These are phyloP conservation scores for Suillus lakei DNA, from an alignment of 768 basidiomycete genomes.

Conservation along the genomic window DNA sequence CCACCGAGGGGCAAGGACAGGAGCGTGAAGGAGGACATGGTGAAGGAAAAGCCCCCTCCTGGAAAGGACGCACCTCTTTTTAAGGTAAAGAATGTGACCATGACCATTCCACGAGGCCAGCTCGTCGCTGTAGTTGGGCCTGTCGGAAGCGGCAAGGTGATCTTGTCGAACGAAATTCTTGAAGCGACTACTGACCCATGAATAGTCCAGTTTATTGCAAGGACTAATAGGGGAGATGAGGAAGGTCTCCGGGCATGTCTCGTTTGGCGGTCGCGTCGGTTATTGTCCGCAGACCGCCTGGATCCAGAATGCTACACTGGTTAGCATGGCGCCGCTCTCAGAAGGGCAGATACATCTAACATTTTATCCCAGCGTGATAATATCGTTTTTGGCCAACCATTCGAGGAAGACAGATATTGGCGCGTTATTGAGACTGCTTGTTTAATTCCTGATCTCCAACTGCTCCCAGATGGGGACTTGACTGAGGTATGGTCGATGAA, in stretches of 20 bases:
- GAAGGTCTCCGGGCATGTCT: slow-evolving; percentile 51
- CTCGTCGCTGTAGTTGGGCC: slow-evolving; percentile 69
- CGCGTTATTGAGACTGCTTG: slow-evolving; percentile 59
- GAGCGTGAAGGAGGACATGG: slow-evolving; percentile 12
- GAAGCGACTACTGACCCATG: not conserved
- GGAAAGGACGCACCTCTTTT: slow-evolving; percentile 37
- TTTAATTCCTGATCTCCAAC: slow-evolving; percentile 64
- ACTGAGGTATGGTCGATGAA: slow-evolving; percentile 54
- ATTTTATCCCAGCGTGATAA: slow-evolving; percentile 58
- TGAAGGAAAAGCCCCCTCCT: slow-evolving; percentile 16
- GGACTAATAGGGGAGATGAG: slow-evolving; percentile 78
- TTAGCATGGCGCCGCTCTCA: slow-evolving; percentile 20
- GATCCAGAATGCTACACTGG: slow-evolving; percentile 74
- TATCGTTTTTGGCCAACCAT: slow-evolving; percentile 67
- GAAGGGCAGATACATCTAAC: not conserved
- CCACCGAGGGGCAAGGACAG: not conserved
- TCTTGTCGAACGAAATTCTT: slow-evolving; percentile 5
- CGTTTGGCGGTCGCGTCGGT: slow-evolving; percentile 66
- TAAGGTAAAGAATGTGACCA: slow-evolving; percentile 50
- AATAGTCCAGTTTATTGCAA: slow-evolving; percentile 57
- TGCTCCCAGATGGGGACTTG: slow-evolving; percentile 71
- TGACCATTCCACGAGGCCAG: slow-evolving; percentile 60
- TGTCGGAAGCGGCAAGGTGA: slow-evolving; percentile 69
- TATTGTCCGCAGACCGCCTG: slow-evolving; percentile 79
- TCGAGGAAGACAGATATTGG: slow-evolving; percentile 72